Conservation (phyloP, 192 early-diverging fungal species). For the Linnemannia zychae region DNA sequence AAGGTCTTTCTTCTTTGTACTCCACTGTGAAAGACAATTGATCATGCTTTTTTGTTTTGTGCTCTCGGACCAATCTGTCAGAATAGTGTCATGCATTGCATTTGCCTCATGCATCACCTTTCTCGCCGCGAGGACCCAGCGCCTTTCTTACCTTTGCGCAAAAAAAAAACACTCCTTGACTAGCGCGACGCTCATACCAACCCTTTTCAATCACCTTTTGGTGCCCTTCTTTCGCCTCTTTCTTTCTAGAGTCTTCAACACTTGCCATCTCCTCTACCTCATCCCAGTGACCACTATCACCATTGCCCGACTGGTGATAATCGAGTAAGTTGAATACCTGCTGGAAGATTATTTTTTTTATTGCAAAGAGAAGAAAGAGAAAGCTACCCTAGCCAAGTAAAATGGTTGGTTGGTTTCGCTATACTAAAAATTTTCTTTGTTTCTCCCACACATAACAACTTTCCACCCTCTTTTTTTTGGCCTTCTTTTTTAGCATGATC, state of each 20-base stretch:
- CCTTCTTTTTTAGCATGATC: conserved; percentile 17
- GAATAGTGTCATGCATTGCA: neutral
- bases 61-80: neutral
- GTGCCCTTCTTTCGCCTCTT: neutral
- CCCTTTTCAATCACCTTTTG: neutral
- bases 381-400: neutral
- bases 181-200: neutral
- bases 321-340: conserved; percentile 38
- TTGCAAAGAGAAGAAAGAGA: neutral
- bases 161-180: neutral
- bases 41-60: neutral
- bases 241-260: conserved; percentile 30
- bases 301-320: conserved; percentile 32
- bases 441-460: neutral
- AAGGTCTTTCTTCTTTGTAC: conserved; percentile 4
- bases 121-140: neutral
- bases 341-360: too few species aligned
- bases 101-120: neutral
- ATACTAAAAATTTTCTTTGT: neutral
- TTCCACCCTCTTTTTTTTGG: neutral
- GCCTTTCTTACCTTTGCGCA: neutral
- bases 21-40: neutral
- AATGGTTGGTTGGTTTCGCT: neutral
- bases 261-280: conserved; percentile 45
- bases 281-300: conserved; percentile 49